Evolutionary conservation across 768 basidiomycete genomes (phyloP), one percentile per base, ranked within the genome.

Genomic region (Suillus sp.): DNA sequence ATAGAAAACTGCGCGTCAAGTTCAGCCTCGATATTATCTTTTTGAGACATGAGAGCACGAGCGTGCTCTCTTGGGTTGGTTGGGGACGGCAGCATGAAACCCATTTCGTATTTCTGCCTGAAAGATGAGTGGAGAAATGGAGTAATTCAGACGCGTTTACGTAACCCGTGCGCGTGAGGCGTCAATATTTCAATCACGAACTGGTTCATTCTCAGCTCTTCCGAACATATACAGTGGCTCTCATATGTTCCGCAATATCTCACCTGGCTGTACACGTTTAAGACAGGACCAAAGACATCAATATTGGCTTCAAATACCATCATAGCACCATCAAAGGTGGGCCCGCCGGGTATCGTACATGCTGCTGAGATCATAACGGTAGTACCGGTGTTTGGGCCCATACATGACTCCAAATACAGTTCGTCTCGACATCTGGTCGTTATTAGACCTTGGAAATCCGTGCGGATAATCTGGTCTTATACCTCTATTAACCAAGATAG

Each of bases 351-450:
- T 13, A 43, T n/a, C 43, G 5, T 20, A n/a, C 4, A 43, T 90
- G 89, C 90, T 25, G 88, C 88, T 30, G 86, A 86, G 58, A 90
- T 77, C 68, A 91, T 78, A 13, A 92, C 79, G 0, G 90, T 89
- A n/a, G 90, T 92, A 74, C 92, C 88, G 88, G 88, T 89, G 77
- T 89, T 88, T 48, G 90, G 90, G 73, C 92, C 90, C 86, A 88
- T 88, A 78, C 84, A 87, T 9, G 85, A 88, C 75, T 91, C 90
- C 55, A 78, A 61, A 80, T 81, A 81, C 80, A 84, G 78, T 84
- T 83, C 40, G 80, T 80, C n/a, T 83, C 82, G 45, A 84, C 83
- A n/a, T 83, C 84, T 11, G 79, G 64, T 84, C 78, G 63, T 82
- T 81, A 68, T 81, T 78, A 66, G 66, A 59, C 77, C 78, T 61